A percentile compares a stretch with the other conserved stretches of the same genome.
Evolutionary conservation across 768 basidiomycete genomes (phyloP).

Genomic region (Atractiella rhizophila): DNA sequence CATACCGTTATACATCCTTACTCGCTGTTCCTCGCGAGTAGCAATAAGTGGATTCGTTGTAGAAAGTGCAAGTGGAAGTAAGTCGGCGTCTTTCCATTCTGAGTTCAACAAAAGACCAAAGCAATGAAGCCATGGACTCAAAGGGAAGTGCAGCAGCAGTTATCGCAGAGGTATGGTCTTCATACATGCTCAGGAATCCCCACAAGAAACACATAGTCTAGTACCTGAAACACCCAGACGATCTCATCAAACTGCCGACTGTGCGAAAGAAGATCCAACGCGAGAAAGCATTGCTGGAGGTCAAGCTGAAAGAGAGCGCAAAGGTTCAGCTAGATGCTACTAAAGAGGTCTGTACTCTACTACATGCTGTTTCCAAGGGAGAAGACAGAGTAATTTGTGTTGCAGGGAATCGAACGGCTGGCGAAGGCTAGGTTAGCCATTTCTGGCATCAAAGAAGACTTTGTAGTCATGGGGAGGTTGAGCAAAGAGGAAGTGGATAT

Average conservation of each 20-base stretch:
- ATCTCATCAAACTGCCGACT: slow-evolving; percentile 5
- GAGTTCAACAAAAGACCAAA: no score
- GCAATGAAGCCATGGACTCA: no score
- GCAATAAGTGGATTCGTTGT: no score
- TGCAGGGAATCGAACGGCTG: slow-evolving; percentile 36
- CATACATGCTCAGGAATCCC: no score
- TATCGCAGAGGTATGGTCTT: no score
- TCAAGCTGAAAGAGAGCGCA: slow-evolving; percentile 27
- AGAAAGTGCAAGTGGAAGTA: no score
- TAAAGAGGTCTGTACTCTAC: slow-evolving; percentile 43
- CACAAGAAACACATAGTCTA: no score
- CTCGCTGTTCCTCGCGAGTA: no score
- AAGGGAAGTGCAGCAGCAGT: no score
- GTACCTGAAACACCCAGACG: slow-evolving; percentile 5
- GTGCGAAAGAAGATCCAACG: slow-evolving; percentile 1
- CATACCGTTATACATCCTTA: no score
- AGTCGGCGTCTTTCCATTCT: no score
- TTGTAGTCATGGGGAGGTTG: slow-evolving; percentile 50
- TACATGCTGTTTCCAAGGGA: slow-evolving; percentile 15
- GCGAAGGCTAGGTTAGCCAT: slow-evolving; percentile 50
- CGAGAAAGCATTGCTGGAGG: slow-evolving; percentile 7
- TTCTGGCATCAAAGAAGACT: slow-evolving; percentile 59
- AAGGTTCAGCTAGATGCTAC: slow-evolving; percentile 82
- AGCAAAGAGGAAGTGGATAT: slow-evolving; percentile 48
- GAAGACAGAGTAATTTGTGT: slow-evolving; percentile 6